Evolutionary conservation across 2,329 filamentous ascomycete genomes (phyloP).

Genomic region (Alternaria tenuissima): DNA sequence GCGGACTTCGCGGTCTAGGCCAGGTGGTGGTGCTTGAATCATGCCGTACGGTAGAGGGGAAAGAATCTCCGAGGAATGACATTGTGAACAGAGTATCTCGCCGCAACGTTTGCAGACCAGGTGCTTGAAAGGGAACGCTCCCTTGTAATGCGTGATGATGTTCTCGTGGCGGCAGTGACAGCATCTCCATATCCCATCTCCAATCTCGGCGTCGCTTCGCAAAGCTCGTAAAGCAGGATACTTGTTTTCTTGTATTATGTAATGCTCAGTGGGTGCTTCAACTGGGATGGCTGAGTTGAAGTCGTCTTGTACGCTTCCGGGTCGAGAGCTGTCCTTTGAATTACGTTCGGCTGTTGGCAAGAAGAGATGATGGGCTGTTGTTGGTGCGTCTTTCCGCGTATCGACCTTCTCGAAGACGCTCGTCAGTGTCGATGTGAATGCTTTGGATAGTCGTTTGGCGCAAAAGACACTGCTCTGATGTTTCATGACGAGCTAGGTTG

Average conservation of each 20-base stretch:
- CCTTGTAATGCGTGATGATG: constrained; percentile 21
- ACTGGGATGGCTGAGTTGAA: constrained; percentile 9
- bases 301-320: constrained; percentile 11
- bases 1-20: constrained; percentile 8
- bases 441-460: constrained; percentile 11
- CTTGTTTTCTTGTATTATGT: constrained; percentile 19
- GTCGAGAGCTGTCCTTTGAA: background rate
- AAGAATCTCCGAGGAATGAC: constrained; percentile 20
- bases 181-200: constrained; percentile 27
- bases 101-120: constrained; percentile 17
- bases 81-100: constrained; percentile 11
- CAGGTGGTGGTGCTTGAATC: constrained; percentile 12
- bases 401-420: constrained; percentile 14
- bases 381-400: background rate
- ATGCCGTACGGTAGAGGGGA: constrained; percentile 22
- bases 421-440: constrained; percentile 11
- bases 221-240: constrained; percentile 23
- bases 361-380: background rate
- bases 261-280: constrained; percentile 19
- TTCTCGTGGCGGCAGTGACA: constrained; percentile 26
- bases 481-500: constrained; percentile 4
- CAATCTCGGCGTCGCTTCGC: constrained; percentile 22
- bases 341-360: background rate
- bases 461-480: constrained; percentile 9
- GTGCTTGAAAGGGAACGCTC: constrained; percentile 24